phyloP scores from a whole-genome alignment of 441 rosid genomes.

The Populus hybrid region DNA sequence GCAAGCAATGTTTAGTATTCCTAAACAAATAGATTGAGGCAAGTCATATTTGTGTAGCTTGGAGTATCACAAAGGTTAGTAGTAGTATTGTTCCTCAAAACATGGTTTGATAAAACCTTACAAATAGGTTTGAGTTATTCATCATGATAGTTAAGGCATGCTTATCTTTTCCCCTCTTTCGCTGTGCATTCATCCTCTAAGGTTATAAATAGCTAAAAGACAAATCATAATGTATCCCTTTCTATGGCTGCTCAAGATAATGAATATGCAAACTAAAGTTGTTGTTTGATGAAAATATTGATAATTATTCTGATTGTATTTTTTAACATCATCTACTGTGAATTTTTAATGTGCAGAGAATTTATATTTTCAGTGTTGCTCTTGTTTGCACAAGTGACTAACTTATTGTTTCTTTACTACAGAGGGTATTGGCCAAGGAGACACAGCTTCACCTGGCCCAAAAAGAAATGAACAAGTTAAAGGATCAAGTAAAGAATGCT shows the following conservation, averaged over 20 bases:
- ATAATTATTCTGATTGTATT: neutral
- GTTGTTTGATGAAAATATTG: neutral
- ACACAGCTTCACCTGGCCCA: constrained; percentile 83
- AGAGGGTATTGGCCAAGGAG: constrained; percentile 83
- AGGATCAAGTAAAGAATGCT: constrained; percentile 72
- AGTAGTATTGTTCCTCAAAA: neutral
- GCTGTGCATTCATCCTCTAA: neutral
- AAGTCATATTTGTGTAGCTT: neutral
- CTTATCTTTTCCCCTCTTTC: neutral
- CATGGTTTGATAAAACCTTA: neutral
- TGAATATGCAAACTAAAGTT: constrained; percentile 3
- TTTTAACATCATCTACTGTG: neutral
- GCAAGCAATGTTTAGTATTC: neutral
- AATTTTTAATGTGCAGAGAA: neutral
- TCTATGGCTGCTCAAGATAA: neutral
- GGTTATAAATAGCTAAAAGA: neutral
- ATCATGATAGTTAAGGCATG: neutral
- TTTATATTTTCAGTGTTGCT: neutral
- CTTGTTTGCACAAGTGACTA: constrained; percentile 5
- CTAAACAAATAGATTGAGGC: neutral
- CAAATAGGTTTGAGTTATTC: neutral
- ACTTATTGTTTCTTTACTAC: constrained; percentile 17
- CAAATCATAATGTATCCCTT: neutral
- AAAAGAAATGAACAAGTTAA: constrained; percentile 71
- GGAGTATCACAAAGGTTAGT: neutral